Percentiles rank a stretch among this genome's conserved stretches.
Evolutionary conservation across 306 rosid species (phyloP).

Genomic region (Myrica gale): DNA sequence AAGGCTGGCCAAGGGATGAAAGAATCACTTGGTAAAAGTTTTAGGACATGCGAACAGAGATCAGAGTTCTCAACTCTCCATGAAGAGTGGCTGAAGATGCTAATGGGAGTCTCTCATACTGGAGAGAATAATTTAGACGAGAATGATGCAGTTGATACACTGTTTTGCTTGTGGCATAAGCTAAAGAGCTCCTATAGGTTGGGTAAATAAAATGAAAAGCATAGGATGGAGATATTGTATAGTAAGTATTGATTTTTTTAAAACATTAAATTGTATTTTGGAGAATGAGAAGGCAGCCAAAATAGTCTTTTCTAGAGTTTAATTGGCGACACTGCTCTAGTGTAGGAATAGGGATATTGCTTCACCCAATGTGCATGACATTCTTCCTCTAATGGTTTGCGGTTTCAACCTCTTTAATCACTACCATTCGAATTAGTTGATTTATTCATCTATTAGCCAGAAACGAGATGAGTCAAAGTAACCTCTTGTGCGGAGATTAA

Average conservation of each 20-base stretch:
- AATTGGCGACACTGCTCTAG: too few species aligned
- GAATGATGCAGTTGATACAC: slow-evolving; percentile 64
- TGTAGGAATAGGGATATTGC: too few species aligned
- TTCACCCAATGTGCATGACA: too few species aligned
- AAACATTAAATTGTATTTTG: too few species aligned
- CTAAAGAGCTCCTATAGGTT: slow-evolving; percentile 49
- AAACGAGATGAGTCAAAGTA: not conserved
- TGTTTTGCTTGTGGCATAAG: slow-evolving; percentile 71
- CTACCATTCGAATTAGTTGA: not conserved
- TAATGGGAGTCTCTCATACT: slow-evolving; percentile 44
- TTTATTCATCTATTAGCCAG: too few species aligned
- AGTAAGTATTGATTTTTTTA: not conserved
- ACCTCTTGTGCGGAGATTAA: not conserved
- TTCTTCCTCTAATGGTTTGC: not conserved
- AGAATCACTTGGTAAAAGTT: slow-evolving; percentile 56
- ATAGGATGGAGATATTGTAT: not conserved
- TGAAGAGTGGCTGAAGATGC: slow-evolving; percentile 78
- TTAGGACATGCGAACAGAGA: slow-evolving; percentile 68
- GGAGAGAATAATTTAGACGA: slow-evolving; percentile 37
- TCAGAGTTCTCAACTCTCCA: slow-evolving; percentile 88
- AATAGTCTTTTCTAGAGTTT: too few species aligned
- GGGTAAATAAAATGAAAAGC: slow-evolving; percentile 31
- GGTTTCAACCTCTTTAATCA: not conserved
- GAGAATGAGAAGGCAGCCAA: not conserved
- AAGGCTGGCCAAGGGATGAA: slow-evolving; percentile 71